Percentiles rank a stretch among this genome's conserved stretches.
Conservation (phyloP, 176 grass and related monocot genomes). For the Oryza brachyantha region DNA sequence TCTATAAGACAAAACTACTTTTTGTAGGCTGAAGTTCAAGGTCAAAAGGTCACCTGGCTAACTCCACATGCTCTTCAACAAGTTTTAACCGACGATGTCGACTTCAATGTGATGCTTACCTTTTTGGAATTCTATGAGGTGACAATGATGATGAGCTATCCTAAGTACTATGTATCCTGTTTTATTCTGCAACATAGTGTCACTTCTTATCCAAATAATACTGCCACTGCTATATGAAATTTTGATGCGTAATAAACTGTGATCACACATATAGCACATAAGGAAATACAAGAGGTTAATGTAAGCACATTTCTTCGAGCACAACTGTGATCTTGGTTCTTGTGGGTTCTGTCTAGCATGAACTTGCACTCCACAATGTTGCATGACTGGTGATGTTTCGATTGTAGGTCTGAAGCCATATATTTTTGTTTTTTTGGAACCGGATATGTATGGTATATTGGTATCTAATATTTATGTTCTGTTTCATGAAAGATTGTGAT, state of each 20-base stretch:
- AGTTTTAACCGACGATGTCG: constrained; percentile 83
- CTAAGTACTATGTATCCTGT: constrained; percentile 29
- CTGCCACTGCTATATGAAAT: background rate
- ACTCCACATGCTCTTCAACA: constrained; percentile 97
- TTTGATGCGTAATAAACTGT: background rate
- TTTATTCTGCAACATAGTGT: background rate
- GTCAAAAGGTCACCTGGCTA: constrained; percentile 95
- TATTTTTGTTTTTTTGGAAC: background rate
- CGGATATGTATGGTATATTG: background rate
- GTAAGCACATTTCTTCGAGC: background rate
- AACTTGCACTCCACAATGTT: background rate
- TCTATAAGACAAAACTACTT: constrained; percentile 23
- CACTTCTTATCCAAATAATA: background rate
- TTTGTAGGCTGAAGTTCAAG: constrained; percentile 94
- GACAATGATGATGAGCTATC: constrained; percentile 25
- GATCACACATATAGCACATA: background rate
- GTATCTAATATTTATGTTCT: background rate
- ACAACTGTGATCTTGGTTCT: background rate
- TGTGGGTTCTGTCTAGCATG: background rate
- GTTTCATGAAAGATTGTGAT: background rate
- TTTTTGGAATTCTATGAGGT: constrained; percentile 97
- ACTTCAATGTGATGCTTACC: constrained; percentile 99
- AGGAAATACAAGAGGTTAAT: background rate
- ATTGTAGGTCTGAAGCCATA: background rate
- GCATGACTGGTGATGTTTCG: background rate